Evolutionary conservation across 2,329 filamentous ascomycete species (phyloP).

Genomic region (Aspergillus oerlinghausenensis): DNA sequence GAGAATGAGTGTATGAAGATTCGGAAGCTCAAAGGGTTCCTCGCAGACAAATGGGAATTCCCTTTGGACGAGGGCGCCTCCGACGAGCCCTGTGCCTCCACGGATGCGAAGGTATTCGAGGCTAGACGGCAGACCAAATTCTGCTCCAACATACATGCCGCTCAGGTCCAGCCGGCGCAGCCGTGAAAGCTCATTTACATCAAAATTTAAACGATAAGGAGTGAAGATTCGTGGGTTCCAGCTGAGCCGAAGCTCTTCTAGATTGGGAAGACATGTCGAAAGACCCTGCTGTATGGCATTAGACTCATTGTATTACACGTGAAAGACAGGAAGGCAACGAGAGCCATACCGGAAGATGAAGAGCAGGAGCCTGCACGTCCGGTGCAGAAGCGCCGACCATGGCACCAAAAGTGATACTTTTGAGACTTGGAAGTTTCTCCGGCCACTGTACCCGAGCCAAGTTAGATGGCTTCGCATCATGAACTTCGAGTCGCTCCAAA

Average conservation of each 20-base stretch:
- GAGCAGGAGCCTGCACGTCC: slow-evolving; percentile 11
- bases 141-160: slow-evolving; percentile 17
- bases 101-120: slow-evolving; percentile 28
- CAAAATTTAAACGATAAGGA: slow-evolving; percentile 14
- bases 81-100: slow-evolving; percentile 12
- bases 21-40: slow-evolving; percentile 16
- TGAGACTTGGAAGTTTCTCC: slow-evolving; percentile 26
- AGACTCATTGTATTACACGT: neutral
- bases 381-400: slow-evolving; percentile 9
- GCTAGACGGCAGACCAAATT: slow-evolving; percentile 22
- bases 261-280: slow-evolving; percentile 21
- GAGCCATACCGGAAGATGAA: slow-evolving; percentile 13
- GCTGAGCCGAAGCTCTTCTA: slow-evolving; percentile 30
- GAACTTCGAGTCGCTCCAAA: slow-evolving; percentile 25
- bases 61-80: slow-evolving; percentile 3
- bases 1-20: slow-evolving; percentile 26
- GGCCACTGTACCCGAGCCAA: slow-evolving; percentile 17
- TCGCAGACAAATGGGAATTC: slow-evolving; percentile 9
- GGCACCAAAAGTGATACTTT: slow-evolving; percentile 23
- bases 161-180: slow-evolving; percentile 27
- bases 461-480: slow-evolving; percentile 15
- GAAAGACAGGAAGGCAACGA: neutral
- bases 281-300: slow-evolving; percentile 7
- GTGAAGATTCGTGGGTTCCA: slow-evolving; percentile 21
- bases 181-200: slow-evolving; percentile 12